Percentiles rank a stretch among this genome's conserved stretches.
phyloP scores from a whole-genome alignment of 305 asterid genomes.

The Stenogyne calaminthoides region DNA sequence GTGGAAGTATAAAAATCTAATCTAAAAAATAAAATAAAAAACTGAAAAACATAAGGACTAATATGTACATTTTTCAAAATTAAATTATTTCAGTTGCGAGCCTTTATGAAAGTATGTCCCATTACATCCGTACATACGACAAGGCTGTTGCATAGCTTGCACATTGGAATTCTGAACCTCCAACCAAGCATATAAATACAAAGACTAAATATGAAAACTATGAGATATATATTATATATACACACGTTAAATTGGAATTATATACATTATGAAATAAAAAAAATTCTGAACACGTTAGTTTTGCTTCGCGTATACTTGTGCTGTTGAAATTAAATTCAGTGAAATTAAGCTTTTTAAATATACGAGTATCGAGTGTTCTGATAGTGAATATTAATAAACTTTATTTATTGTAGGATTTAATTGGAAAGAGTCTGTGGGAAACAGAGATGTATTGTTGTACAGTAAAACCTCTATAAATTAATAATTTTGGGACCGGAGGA shows the following conservation, averaged over 20 bases:
- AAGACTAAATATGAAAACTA: too few relatives aligned
- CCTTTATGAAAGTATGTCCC: not conserved
- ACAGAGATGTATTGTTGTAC: not conserved
- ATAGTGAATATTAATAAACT: not conserved
- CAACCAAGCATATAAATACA: not conserved
- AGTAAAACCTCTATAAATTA: too few relatives aligned
- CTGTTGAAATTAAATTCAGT: not conserved
- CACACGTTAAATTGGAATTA: too few relatives aligned
- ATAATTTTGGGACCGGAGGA: too few relatives aligned
- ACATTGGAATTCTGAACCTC: not conserved
- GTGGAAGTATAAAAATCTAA: not conserved
- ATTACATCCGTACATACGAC: not conserved
- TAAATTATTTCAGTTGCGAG: not conserved
- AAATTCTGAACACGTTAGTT: not conserved
- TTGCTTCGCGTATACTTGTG: not conserved
- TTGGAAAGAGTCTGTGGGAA: too few relatives aligned
- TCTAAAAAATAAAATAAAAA: not conserved
- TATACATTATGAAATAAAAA: too few relatives aligned
- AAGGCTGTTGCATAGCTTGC: not conserved
- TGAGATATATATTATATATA: too few relatives aligned
- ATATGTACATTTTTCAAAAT: not conserved
- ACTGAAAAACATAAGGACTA: not conserved
- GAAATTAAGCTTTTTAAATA: too few relatives aligned
- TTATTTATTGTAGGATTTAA: not conserved
- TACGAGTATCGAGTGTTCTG: too few relatives aligned